Evolutionary conservation across 306 rosid species (phyloP), one percentile per base, ranked within the genome.

Genomic region (Rosa multiflora): DNA sequence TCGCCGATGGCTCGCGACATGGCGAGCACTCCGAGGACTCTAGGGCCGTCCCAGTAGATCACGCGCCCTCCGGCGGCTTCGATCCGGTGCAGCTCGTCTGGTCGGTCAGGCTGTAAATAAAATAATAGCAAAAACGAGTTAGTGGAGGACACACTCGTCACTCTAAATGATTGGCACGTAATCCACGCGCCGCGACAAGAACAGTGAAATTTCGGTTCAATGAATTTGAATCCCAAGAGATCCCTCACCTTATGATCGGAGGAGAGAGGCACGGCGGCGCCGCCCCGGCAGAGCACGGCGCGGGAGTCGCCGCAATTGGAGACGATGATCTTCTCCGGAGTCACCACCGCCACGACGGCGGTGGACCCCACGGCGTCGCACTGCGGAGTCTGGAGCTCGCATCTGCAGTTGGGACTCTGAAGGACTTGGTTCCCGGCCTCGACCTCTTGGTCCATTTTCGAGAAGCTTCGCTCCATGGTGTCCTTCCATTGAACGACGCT

Each of bases 1-100:
- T 95, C 99, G 6, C 99, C 98, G 52, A 95, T 92, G 6, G 99
- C 99, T 72, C 99, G 81, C 4, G 99, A 95, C 94, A 88, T 95
- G 17, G 99, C 97, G 3, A 92, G 75, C 4, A 95, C 91, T n/a
- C 99, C 99, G 0, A 95, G 91, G 11, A 95, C 99, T 76, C 99
- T 77, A 0, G 99, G 68, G 0, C 93, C 99, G 13, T 95, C 97
- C 99, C 99, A 92, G 53, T 88, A 87, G 13, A 95, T 92, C 81
- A 95, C 98, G 10, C 96, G 90, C 52, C 99, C 99, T 14, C 99
- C 99, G 0, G 89, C 89, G 0, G 88, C 89, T 82, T 92, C 86
- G 21, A 92, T 93, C 20, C 99, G 91, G 11, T 69, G 59, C 88
- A 92, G 47, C 61, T 95, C 99, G 55, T 95, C 99, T 21, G 97